phyloP scores from a whole-genome alignment of 306 rosid genomes.

The Vachellia collinsii region DNA sequence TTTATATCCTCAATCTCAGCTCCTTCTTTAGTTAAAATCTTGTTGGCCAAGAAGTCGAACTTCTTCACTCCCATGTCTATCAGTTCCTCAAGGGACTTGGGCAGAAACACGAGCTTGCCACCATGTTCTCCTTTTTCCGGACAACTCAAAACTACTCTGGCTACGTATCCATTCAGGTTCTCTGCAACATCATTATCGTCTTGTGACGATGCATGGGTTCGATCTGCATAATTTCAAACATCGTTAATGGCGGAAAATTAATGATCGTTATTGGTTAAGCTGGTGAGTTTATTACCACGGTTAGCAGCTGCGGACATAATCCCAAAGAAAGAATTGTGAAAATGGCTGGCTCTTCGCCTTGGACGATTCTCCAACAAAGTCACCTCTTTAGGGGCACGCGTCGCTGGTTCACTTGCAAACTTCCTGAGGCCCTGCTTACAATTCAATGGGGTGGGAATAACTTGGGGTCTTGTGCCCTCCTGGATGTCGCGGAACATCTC shows the following conservation, averaged over 20 bases:
- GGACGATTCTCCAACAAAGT: constrained; percentile 25
- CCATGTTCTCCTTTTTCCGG: constrained; percentile 52
- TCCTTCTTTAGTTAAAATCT: constrained; percentile 57
- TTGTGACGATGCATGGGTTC: constrained; percentile 12
- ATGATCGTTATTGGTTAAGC: background rate
- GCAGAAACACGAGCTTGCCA: constrained; percentile 59
- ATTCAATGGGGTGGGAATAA: constrained; percentile 24
- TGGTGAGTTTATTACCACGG: constrained; percentile 24
- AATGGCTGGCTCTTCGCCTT: constrained; percentile 45
- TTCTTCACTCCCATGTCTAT: constrained; percentile 59
- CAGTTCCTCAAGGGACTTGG: constrained; percentile 56
- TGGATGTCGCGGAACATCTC: constrained; percentile 38
- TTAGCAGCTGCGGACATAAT: constrained; percentile 52
- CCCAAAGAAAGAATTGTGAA: constrained; percentile 66
- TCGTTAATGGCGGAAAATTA: no score
- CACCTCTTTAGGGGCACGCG: constrained; percentile 32
- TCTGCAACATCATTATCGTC: background rate
- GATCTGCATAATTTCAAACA: constrained; percentile 40
- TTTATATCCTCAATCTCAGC: constrained; percentile 66
- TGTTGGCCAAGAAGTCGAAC: constrained; percentile 51
- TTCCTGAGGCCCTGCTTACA: constrained; percentile 8
- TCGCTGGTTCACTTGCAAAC: constrained; percentile 49
- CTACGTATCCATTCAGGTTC: constrained; percentile 21
- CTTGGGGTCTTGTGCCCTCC: constrained; percentile 3
- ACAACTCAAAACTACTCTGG: constrained; percentile 62